phyloP scores from a whole-genome alignment of 108 stramenopile genomes.

The Chaetoceros muelleri region DNA sequence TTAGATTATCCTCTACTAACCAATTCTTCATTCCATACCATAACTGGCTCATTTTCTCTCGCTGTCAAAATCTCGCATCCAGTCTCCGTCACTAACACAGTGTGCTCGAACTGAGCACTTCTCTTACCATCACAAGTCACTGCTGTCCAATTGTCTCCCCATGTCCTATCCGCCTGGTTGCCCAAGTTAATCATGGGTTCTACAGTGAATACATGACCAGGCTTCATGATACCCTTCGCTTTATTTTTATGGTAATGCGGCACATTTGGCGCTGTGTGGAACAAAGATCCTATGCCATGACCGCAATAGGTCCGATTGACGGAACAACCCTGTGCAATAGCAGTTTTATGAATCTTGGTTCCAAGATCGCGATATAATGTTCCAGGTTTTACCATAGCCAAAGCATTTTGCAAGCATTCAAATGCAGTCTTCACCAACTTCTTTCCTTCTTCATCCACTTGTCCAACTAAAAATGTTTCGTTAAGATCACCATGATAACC shows the following conservation, averaged over 20 bases:
- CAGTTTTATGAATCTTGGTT: conserved; percentile 69
- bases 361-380: conserved; percentile 88
- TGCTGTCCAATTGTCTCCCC: conserved; percentile 98
- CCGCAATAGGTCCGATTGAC: conserved; percentile 90
- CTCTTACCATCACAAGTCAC: conserved; percentile 74
- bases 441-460: conserved; percentile 75
- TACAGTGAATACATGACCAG: conserved; percentile 98
- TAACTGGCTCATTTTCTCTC: conserved; percentile 80
- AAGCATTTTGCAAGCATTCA: conserved; percentile 57
- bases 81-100: conserved; percentile 83
- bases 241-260: conserved; percentile 96
- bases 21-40: conserved; percentile 74
- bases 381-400: conserved; percentile 77
- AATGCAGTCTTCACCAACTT: conserved; percentile 72
- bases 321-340: conserved; percentile 53
- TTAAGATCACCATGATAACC: conserved; percentile 98
- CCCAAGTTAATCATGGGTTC: conserved; percentile 99
- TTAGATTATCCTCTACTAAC: conserved; percentile 36
- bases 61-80: conserved; percentile 94
- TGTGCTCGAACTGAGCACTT: conserved; percentile 94
- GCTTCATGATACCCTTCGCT: conserved; percentile 82
- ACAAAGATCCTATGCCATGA: conserved; percentile 90
- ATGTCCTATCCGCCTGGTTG: conserved; percentile 55
- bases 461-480: conserved; percentile 93
- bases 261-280: conserved; percentile 89